Base-by-base conservation (phyloP, 1,284 basidiomycete genomes). In the Pseudozyma pruni region DNA sequence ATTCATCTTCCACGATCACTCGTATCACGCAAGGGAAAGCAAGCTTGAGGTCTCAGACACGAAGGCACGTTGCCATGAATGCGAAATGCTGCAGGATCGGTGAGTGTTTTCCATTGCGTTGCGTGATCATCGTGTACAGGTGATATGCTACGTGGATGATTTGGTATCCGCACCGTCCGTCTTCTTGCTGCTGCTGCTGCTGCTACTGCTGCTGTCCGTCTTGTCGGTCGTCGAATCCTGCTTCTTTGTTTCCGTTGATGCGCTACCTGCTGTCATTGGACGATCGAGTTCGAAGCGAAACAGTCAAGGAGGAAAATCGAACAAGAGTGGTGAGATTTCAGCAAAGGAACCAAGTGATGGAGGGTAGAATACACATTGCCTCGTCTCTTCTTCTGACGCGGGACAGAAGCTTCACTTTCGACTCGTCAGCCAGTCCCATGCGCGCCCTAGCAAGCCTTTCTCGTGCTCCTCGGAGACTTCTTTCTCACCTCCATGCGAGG, bases 351-450 rank as follows among this genome's bases (percentile, higher is more conserved):
- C 22, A 33, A 17, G n/a, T 39, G 49, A 45, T 17, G n/a, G n/a
- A n/a, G n/a, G n/a, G n/a, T 17, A 25, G 49, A 66, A 37, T 50
- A 34, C 56, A 55, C 51, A 55, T 37, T 38, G 32, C 14, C 11
- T 22, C 11, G 33, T 34, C 22, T 38, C n/a, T 20, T 27, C 37
- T 20, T 10, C 46, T 31, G 31, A 27, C 27, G 37, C 29, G 17
- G 35, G 31, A 10, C 8, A 38, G 5, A 27, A 37, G 45, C 37
- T 41, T 45, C 14, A 56, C 32, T 50, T 57, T 8, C 46, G 40
- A 35, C 46, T 37, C 10, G 64, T 68, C 57, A 61, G 44, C 64
- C 64, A 68, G 50, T 61, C 53, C 64, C 64, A 68, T 1, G 64
- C 35, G 17, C 56, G 56, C 32, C 58, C 64, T 25, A 68, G 33